Base-by-base conservation (phyloP, 2,329 filamentous ascomycete genomes). In the Claviceps citrina region DNA sequence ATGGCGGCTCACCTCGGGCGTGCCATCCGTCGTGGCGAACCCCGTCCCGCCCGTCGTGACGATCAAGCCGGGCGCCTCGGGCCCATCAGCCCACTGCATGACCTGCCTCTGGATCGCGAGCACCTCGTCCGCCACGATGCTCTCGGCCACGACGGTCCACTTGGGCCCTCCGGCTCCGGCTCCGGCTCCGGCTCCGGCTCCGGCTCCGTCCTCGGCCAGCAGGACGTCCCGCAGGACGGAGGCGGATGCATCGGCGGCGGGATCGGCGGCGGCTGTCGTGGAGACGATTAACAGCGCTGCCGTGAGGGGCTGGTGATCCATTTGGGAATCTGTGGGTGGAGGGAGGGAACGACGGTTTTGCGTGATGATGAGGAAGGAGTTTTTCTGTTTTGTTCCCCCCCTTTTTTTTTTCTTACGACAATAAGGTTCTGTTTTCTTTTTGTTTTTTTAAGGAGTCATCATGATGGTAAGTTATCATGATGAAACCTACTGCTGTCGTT, bases 41-140 rank as follows among this genome's bases (percentile, higher is more conserved):
- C 91, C 91, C 1, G 91, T 98, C 2, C 91, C 91, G 18, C 91
- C 91, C 6, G 85, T 94, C 0, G 86, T 89, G 35, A 95, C 60
- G 44, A 98, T 73, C 43, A 96, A 62, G 59, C 94, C 89, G 37
- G 79, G 58, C 4, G 67, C 58, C 36, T 69, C 68, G 5, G 70
- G 59, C 9, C 68, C 61, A 58, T 94, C 86, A 0, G 82, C 68
- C 84, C 84, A 95, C 9, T 65, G 54, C 44, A 66, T 74, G 38
- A 98, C 71, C 38, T 76, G 70, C 13, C 68, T 68, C 54, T 93
- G 84, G 42, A 98, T 95, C 16, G 79, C 69, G 4, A 74, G 57
- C 5, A 78, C 67, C 54, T 77, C 73, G 57, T 98, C 91, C 12
- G 82, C 64, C 3, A 96, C 84, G 45, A 96, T 94, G 51, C 73